phyloP scores from a whole-genome alignment of 164 flowering plant genomes.

The Vitis cinerea region DNA sequence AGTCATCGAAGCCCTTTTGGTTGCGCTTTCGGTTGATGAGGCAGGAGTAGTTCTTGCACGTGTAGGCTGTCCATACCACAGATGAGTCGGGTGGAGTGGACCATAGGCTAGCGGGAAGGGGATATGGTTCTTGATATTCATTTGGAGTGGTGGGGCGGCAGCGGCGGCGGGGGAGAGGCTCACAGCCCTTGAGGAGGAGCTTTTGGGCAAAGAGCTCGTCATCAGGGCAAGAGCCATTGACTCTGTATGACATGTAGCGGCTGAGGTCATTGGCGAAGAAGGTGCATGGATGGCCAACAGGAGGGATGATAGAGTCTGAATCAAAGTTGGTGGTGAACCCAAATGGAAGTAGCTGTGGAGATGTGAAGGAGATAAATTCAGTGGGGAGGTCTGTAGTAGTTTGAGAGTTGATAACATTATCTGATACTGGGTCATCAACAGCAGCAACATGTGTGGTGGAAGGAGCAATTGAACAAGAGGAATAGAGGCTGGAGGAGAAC shows the following conservation, averaged over 20 bases:
- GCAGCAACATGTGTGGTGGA: background rate
- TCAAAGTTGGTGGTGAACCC: slow-evolving; percentile 45
- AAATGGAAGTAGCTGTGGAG: slow-evolving; percentile 42
- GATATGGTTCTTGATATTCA: slow-evolving; percentile 42
- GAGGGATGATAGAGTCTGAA: slow-evolving; percentile 40
- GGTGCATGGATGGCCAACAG: slow-evolving; percentile 51
- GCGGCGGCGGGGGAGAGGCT: slow-evolving; percentile 74
- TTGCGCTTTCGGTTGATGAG: slow-evolving; percentile 38
- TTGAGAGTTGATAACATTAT: background rate
- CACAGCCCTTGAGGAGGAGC: slow-evolving; percentile 69
- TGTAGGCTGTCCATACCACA: slow-evolving; percentile 59
- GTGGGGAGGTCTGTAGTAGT: slow-evolving; percentile 25
- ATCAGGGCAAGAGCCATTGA: slow-evolving; percentile 56
- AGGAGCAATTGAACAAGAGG: slow-evolving; percentile 11
- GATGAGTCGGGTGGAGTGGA: slow-evolving; percentile 50
- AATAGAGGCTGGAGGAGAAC: slow-evolving; percentile 32
- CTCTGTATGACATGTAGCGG: slow-evolving; percentile 50
- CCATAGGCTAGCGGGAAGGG: slow-evolving; percentile 52
- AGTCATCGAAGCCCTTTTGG: slow-evolving; percentile 51
- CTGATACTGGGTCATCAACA: background rate
- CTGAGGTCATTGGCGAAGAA: slow-evolving; percentile 32
- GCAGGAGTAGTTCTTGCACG: slow-evolving; percentile 61
- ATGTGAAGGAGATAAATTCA: slow-evolving; percentile 41
- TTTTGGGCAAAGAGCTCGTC: slow-evolving; percentile 58
- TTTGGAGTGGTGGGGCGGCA: slow-evolving; percentile 45